Base-by-base conservation (phyloP, 2,329 filamentous ascomycete species). In the Chrysoporthe austroafricana region DNA sequence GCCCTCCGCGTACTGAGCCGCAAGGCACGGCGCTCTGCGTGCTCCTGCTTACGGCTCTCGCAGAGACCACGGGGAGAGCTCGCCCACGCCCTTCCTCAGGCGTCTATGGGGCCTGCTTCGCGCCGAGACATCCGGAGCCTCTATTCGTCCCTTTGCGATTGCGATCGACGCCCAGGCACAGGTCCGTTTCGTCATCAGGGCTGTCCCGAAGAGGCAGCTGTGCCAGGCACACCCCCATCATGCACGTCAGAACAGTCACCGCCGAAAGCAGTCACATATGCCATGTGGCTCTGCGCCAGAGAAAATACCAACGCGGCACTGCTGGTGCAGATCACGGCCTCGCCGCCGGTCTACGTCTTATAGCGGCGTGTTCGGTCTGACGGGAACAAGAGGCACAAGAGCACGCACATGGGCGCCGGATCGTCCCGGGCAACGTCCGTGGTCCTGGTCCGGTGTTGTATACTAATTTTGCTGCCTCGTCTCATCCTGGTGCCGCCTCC, bases 181-280 rank as follows among this genome's bases (percentile, higher is more conserved):
- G 52, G 21, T 26, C 48, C 18, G 44, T 50, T 54, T 59, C 64
- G 64, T 67, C 64, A 69, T 64, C 67, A 62, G 34, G 34, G 34
- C 43, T 21, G 56, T 52, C 58, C 43, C 16, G 58, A 60, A 58
- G 39, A 54, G 68, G 68, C 44, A 66, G 48, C 50, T 60, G 11
- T 43, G 60, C 50, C 26, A 52, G 39, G 32, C 60, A 44, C 13
- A 26, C 56, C 62, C 61, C 58, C 18, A 9, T 52, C 59, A 58
- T 67, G 65, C 58, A 67, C n/a, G 60, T 69, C 32, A 59, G 54
- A 57, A 64, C 46, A 64, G 62, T 64, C 62, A 64, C 34, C 62
- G 62, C 62, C 62, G 52, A 39, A 44, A 64, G 34, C 36, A 64
- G 62, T 64, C 62, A 64, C 62, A 57, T 14, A 36, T 32, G 39